phyloP scores from a whole-genome alignment of 768 basidiomycete genomes.

The Lactifluus subvellereus region DNA sequence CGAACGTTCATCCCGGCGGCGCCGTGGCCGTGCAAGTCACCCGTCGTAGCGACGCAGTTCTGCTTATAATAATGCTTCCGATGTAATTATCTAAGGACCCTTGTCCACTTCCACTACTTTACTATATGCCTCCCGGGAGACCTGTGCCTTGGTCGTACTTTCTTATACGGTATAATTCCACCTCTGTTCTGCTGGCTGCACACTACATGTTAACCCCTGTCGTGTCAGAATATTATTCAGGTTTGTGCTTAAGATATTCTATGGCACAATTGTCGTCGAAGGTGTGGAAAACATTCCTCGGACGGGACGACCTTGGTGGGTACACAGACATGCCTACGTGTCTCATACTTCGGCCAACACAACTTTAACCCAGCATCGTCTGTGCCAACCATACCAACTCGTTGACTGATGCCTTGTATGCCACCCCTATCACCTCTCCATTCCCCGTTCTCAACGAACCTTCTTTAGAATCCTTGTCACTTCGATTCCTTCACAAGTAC shows the following conservation, averaged over 20 bases:
- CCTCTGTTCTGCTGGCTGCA: not conserved
- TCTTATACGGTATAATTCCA: constrained; percentile 52
- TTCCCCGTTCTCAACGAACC: not conserved
- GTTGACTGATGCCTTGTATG: constrained; percentile 80
- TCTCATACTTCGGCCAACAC: not conserved
- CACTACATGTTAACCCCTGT: constrained; percentile 1
- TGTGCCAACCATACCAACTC: constrained; percentile 86
- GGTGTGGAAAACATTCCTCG: constrained; percentile 64
- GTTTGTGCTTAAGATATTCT: constrained; percentile 87
- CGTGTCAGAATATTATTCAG: constrained; percentile 55
- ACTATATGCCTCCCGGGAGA: constrained; percentile 36
- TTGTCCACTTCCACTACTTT: not conserved
- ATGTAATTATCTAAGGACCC: no score
- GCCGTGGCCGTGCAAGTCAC: no score
- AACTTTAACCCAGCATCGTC: constrained; percentile 52
- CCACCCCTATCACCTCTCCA: not conserved
- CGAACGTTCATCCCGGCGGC: constrained; percentile 6
- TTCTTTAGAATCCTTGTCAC: constrained; percentile 59
- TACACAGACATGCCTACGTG: not conserved
- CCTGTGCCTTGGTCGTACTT: constrained; percentile 59
- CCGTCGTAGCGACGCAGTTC: no score
- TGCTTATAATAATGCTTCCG: no score
- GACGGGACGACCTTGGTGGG: constrained; percentile 70
- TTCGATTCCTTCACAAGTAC: constrained; percentile 62
- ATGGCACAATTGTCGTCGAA: constrained; percentile 83